Conservation (phyloP, 176 grass and related monocot species). For the Eleusine coracana region DNA sequence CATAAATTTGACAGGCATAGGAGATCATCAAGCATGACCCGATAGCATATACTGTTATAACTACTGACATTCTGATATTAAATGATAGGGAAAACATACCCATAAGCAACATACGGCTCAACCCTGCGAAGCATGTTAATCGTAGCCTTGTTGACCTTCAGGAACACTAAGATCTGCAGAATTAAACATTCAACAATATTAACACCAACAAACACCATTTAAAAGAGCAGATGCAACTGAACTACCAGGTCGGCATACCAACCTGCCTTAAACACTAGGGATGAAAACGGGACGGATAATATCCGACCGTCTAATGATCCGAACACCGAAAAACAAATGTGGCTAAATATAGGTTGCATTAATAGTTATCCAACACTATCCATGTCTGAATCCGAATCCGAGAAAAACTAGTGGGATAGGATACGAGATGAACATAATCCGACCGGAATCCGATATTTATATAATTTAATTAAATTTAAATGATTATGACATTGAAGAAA, state of each 20-base stretch:
- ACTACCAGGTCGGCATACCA: neutral
- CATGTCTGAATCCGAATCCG: too few species aligned
- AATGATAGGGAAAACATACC: slow-evolving; percentile 42
- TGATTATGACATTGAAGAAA: too few species aligned
- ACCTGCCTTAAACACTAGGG: slow-evolving; percentile 66
- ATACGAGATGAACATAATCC: too few species aligned
- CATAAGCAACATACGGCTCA: slow-evolving; percentile 96
- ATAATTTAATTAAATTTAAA: too few species aligned
- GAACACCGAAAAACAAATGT: too few species aligned
- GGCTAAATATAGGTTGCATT: too few species aligned
- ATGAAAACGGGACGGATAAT: too few species aligned
- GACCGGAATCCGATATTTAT: too few species aligned
- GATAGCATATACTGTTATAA: neutral
- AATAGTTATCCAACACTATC: too few species aligned
- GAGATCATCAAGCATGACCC: neutral
- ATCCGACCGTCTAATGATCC: too few species aligned
- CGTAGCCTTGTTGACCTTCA: slow-evolving; percentile 97
- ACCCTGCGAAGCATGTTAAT: slow-evolving; percentile 93
- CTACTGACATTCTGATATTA: neutral
- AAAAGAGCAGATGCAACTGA: neutral
- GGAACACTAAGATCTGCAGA: slow-evolving; percentile 84
- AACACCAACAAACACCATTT: neutral
- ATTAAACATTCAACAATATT: neutral
- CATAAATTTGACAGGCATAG: neutral
- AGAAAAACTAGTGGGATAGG: too few species aligned